Evolutionary conservation across 1,284 basidiomycete genomes (phyloP), one percentile per base, ranked within the genome.

Genomic region (Ganoderma meredithae): DNA sequence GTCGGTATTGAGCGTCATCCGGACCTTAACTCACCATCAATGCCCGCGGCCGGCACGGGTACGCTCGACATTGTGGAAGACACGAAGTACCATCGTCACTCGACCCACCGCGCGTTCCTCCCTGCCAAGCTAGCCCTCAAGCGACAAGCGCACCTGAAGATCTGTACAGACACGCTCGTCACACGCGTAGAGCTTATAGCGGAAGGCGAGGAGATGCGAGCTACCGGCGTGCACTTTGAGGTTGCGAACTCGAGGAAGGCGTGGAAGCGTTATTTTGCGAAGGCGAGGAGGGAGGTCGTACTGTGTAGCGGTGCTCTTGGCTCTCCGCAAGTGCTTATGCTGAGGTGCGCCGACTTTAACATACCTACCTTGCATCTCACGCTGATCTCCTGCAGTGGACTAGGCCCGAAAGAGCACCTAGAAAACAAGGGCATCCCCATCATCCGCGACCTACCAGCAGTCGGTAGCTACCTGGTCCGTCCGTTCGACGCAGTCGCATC

Each of bases 251-350:
- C 27, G 66, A 43, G 61, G 64, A 65, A 53, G 31, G 49, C 64
- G 43, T 68, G 39, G 40, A 62, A 63, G n/a, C 62, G 61, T 13
- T 69, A 63, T n/a, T 63, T 66, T 33, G 74, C 77, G 3, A 59
- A 63, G 12, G 81, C 76, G 1, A 66, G 65, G n/a, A 67, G 71
- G 59, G 79, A 81, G 64, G 73, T 81, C 2, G 69, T 82, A 7
- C 33, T 82, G 17, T 78, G 70, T 55, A 73, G 75, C 12, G 81
- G 81, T 17, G 75, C 79, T 1, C 68, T 82, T 15, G 78, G 77
- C 0, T 76, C 76, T 33, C 80, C 81, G 0, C 77, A 78, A 39
- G 52, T 81, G 9, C 71, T 82, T 1, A 75, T 80, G 76, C 63
- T 81, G 27, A 82, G 81, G 78, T 79, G 25, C 6, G 69, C 10